Percentiles rank a stretch among this genome's conserved stretches.
Conservation (phyloP, 2,329 filamentous ascomycete species). For the Diaporthe vaccinii region DNA sequence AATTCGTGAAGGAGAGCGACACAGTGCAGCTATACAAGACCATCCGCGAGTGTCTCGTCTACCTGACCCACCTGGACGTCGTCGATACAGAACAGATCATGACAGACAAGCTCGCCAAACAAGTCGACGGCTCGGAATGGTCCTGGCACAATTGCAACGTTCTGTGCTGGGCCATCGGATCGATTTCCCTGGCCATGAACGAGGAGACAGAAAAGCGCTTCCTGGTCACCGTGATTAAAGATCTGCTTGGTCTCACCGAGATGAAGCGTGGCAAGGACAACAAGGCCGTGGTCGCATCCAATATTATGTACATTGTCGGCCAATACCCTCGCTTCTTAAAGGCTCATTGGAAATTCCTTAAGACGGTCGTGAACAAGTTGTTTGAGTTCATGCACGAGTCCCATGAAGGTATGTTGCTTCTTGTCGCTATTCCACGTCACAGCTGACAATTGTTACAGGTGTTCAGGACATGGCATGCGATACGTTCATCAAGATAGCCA, state of each 20-base stretch:
- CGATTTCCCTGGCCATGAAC: conserved; percentile 98
- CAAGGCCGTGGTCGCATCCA: conserved; percentile 98
- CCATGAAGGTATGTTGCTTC: conserved; percentile 79
- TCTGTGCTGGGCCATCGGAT: conserved; percentile 98
- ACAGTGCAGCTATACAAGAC: conserved; percentile 99
- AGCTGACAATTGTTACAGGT: conserved; percentile 63
- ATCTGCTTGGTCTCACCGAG: conserved; percentile 94
- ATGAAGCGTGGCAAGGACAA: conserved; percentile 99
- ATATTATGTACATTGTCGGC: conserved; percentile 99
- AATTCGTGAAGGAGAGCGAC: conserved; percentile 99
- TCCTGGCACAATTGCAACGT: conserved; percentile 99
- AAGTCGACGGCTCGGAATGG: conserved; percentile 97
- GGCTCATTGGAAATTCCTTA: conserved; percentile 99
- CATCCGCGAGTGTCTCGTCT: conserved; percentile 95
- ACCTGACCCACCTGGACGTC: conserved; percentile 96
- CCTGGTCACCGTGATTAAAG: conserved; percentile 98
- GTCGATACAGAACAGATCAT: conserved; percentile 98
- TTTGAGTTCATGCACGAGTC: conserved; percentile 99
- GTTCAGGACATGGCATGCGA: conserved; percentile 99
- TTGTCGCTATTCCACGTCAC: not conserved
- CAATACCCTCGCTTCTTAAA: conserved; percentile 99
- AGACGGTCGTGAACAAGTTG: conserved; percentile 99
- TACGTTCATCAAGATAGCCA: conserved; percentile 99
- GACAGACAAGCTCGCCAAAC: conserved; percentile 96
- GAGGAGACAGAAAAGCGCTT: conserved; percentile 99